Conservation (phyloP, 2,329 filamentous ascomycete genomes). For the Alternaria angustiovoidea region DNA sequence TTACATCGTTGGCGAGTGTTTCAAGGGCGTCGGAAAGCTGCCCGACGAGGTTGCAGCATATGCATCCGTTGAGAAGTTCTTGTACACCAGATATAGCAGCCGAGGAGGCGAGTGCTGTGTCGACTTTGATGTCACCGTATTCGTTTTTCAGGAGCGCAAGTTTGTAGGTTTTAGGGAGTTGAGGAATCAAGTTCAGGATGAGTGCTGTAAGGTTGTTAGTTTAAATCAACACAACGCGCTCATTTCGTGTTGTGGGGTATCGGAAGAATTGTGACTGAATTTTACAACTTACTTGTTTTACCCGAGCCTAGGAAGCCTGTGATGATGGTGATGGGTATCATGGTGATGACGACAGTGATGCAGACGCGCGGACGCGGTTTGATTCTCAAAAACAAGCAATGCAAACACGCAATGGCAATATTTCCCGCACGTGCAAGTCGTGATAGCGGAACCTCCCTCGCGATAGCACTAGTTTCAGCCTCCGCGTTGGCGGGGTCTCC, state of each 20-base stretch:
- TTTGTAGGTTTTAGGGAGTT: constrained; percentile 86
- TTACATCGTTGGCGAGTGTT: constrained; percentile 69
- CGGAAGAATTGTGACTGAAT: not conserved
- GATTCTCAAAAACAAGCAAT: not conserved
- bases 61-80: constrained; percentile 95
- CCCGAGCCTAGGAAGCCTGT: constrained; percentile 96
- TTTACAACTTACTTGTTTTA: constrained; percentile 72
- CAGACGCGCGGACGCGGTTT: not conserved
- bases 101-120: constrained; percentile 87
- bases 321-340: constrained; percentile 89
- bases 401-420: not conserved
- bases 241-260: not conserved
- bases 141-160: constrained; percentile 98
- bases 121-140: constrained; percentile 92
- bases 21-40: constrained; percentile 82
- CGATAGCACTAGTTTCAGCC: constrained; percentile 7
- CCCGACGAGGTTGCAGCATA: constrained; percentile 98
- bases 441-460: constrained; percentile 6
- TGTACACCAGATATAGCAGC: constrained; percentile 86
- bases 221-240: not conserved
- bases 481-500: constrained; percentile 5
- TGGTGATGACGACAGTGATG: constrained; percentile 13
- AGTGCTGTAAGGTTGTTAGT: constrained; percentile 59
- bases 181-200: constrained; percentile 90
- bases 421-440: constrained; percentile 8